Evolutionary conservation across 345 rosid genomes (phyloP), one percentile per base, ranked within the genome.

Genomic region (Camelina laxa): DNA sequence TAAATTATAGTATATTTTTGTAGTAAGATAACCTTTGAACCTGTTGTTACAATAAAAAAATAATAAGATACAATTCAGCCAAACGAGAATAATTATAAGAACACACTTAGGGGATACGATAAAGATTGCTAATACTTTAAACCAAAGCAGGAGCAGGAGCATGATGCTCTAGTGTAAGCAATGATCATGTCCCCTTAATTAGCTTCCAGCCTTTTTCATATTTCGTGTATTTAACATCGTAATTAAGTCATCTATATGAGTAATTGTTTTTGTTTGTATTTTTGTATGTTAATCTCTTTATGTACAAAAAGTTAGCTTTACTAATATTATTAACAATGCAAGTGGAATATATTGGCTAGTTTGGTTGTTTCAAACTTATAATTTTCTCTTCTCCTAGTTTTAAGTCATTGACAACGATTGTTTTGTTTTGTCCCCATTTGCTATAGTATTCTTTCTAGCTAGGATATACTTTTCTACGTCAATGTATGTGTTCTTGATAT

Each of bases 381-480:
- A 0, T 27, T 20, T 20, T 64, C 38, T 55, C 70, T 55, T 65
- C 70, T 65, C 70, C 42, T 21, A 19, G 41, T 33, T 20, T 1
- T 14, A 53, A 30, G 62, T 5, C 65, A 42, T 21, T 38, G 47
- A 21, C 65, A 64, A 12, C 65, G 77, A 65, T 50, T 36, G 41
- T 47, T 22, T 50, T 36, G 41, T 47, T 22, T 64, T 64, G 70
- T 54, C 70, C 57, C 57, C 38, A 7, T 73, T 73, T 64, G 7
- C 27, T 31, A 14, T 19, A 30, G 14, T 73, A 20, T 64, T 64
- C 24, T 42, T 42, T 27, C 30, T 27, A 27, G 24, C 24, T 22
- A 42, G 5, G 36, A 54, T 73, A 54, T 73, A 53, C 62, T 42
- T 72, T 62, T 61, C 61, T 42, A 72, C 27, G 69, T 62, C 50